Conservation (phyloP, 2,329 filamentous ascomycete species). For the Exutisphaerella laricina region DNA sequence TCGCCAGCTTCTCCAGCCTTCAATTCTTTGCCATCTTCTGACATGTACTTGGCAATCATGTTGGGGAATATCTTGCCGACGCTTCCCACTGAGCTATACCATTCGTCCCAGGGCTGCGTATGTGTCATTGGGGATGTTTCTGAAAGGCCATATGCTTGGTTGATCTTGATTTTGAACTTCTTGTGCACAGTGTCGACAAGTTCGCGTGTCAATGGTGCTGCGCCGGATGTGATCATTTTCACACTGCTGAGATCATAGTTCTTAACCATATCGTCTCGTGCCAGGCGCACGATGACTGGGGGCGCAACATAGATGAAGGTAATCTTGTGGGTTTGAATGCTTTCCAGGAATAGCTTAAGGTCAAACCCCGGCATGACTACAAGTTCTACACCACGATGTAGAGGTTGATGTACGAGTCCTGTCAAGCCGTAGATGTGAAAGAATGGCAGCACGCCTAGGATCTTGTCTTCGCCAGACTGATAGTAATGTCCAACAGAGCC, state of each 20-base stretch:
- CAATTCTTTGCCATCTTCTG: conserved; percentile 54
- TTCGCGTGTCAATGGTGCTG: conserved; percentile 75
- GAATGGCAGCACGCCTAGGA: conserved; percentile 78
- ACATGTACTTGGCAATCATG: conserved; percentile 74
- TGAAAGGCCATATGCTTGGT: conserved; percentile 84
- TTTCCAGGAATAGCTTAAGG: conserved; percentile 67
- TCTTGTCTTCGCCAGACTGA: conserved; percentile 55
- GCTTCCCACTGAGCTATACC: conserved; percentile 69
- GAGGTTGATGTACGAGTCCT: conserved; percentile 62
- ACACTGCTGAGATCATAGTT: conserved; percentile 78
- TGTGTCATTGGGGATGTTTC: conserved; percentile 45
- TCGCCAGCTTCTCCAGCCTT: conserved; percentile 54
- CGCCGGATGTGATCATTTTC: conserved; percentile 82
- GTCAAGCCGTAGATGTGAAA: conserved; percentile 86
- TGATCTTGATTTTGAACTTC: conserved; percentile 70
- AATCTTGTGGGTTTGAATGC: conserved; percentile 67
- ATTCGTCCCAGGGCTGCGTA: conserved; percentile 61
- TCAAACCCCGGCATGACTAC: conserved; percentile 76
- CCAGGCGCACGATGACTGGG: conserved; percentile 71
- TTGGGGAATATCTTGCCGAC: conserved; percentile 75
- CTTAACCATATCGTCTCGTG: conserved; percentile 69
- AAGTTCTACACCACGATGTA: conserved; percentile 60
- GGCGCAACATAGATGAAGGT: conserved; percentile 80
- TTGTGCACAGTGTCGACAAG: conserved; percentile 70
- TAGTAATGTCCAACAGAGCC: conserved; percentile 49